Evolutionary conservation across 495 filamentous ascomycete genomes (phyloP), one percentile per base, ranked within the genome.

Genomic region (Talaromyces stipitatus): DNA sequence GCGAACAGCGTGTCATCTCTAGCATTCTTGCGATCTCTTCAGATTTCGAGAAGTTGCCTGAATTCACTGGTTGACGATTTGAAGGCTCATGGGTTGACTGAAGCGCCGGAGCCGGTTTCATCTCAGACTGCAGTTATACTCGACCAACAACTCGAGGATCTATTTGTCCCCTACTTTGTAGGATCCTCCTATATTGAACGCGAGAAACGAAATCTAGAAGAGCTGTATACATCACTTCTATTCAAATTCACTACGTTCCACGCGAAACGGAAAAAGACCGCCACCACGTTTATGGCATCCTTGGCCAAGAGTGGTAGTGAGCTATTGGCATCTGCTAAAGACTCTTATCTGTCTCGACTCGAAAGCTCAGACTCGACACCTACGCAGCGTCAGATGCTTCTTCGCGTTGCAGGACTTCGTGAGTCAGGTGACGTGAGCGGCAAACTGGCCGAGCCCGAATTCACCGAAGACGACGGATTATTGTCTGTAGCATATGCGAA

Each of bases 161-260:
- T 99, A 10, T 97, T 99, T 63, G 86, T 97, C 14, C 95, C 95
- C 0, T 97, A 97, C 65, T 88, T 99, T 54, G 82, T 91, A 28
- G 91, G 92, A 4, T 91, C 91, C 27, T 92, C 90, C 9, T 97
- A 97, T 62, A 96, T 97, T 64, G 95, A 99, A 62, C 84, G 90
- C 50, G 95, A 99, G 69, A 89, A 86, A 66, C 85, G 82, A 66
- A 95, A 85, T 50, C 66, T 99, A 30, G 92, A 97, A 65, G 92
- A 97, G 65, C 73, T 97, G 48, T 95, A 94, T 72, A 89, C 90
- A 23, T 96, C 92, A 0, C 67, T 99, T 38, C 78, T 97, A 22
- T 95, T 99, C 81, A 96, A 90, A 67, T 99, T 95, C 66, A 94
- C 87, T 29, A 86, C 91, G 28, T 97, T 90, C 64, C 95, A 99